Conservation (phyloP, 176 grass and related monocot species). For the Ampelocalamus luodianensis region DNA sequence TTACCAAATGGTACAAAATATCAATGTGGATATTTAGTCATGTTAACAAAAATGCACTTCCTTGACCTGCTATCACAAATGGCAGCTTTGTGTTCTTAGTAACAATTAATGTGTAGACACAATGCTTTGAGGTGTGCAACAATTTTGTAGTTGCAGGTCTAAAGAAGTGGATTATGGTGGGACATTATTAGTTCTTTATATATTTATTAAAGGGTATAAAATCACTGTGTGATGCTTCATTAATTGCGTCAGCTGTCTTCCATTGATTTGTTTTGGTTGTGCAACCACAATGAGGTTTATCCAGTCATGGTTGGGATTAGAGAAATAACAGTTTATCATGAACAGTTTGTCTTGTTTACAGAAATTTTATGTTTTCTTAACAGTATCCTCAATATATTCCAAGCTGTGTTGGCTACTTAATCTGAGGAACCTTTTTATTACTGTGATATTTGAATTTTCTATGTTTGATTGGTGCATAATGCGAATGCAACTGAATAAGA, state of each 20-base stretch:
- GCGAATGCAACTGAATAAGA: slow-evolving; percentile 16
- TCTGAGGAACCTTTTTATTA: background rate
- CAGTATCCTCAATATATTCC: slow-evolving; percentile 23
- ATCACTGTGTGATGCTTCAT: too few relatives aligned
- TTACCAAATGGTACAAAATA: slow-evolving; percentile 19
- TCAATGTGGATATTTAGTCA: background rate
- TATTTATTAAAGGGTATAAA: slow-evolving; percentile 32
- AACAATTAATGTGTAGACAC: background rate
- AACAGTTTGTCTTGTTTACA: too few relatives aligned
- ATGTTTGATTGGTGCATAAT: slow-evolving; percentile 27
- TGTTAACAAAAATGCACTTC: slow-evolving; percentile 29
- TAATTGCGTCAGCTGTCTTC: too few relatives aligned
- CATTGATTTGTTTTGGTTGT: background rate
- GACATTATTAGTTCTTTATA: background rate
- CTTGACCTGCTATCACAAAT: slow-evolving; percentile 14
- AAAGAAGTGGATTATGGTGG: slow-evolving; percentile 43
- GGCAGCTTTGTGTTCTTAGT: slow-evolving; percentile 17
- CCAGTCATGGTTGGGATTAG: background rate
- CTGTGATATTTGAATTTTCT: background rate
- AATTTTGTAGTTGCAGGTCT: slow-evolving; percentile 36
- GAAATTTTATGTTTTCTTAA: background rate
- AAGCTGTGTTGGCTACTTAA: background rate
- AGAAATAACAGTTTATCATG: background rate
- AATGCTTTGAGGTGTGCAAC: slow-evolving; percentile 14
- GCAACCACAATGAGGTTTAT: background rate